phyloP scores from a whole-genome alignment of 345 rosid genomes.

The Noccaea bulbosa region DNA sequence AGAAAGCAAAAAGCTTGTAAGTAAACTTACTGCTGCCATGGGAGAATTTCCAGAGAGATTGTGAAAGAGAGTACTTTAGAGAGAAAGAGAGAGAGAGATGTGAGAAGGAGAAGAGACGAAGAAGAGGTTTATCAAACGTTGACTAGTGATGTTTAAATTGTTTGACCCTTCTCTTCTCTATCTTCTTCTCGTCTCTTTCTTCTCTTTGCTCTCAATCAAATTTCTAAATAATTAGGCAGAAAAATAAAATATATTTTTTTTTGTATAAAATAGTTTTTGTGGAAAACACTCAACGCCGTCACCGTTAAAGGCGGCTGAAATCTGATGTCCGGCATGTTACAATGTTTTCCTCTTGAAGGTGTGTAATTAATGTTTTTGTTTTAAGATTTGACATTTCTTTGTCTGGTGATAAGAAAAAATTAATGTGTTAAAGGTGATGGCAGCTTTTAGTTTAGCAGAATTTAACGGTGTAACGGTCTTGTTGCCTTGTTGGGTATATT shows the following conservation, averaged over 20 bases:
- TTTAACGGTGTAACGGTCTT: no score
- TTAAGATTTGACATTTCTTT: neutral
- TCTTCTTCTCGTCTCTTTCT: constrained; percentile 31
- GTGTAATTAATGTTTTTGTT: neutral
- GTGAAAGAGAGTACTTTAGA: constrained; percentile 22
- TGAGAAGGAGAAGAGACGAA: constrained; percentile 29
- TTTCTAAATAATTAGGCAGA: neutral
- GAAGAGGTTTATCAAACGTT: constrained; percentile 58
- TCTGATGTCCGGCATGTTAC: constrained; percentile 11
- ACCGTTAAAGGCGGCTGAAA: constrained; percentile 61
- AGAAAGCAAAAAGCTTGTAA: neutral
- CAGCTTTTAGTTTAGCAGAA: no score
- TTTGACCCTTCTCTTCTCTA: constrained; percentile 51
- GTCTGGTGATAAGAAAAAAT: neutral
- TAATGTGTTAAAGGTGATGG: no score
- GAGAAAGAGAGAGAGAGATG: constrained; percentile 32
- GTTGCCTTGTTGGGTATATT: no score
- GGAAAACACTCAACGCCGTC: constrained; percentile 53
- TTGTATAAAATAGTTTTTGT: neutral
- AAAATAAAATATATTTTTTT: neutral
- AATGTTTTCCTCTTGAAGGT: constrained; percentile 3
- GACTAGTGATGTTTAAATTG: constrained; percentile 55
- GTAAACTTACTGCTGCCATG: constrained; percentile 75
- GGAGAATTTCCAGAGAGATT: constrained; percentile 15
- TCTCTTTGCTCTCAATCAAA: neutral